A percentile compares a stretch with the other conserved stretches of the same genome.
phyloP scores from a whole-genome alignment of 2,329 filamentous ascomycete species.

The Alternaria arbusti region DNA sequence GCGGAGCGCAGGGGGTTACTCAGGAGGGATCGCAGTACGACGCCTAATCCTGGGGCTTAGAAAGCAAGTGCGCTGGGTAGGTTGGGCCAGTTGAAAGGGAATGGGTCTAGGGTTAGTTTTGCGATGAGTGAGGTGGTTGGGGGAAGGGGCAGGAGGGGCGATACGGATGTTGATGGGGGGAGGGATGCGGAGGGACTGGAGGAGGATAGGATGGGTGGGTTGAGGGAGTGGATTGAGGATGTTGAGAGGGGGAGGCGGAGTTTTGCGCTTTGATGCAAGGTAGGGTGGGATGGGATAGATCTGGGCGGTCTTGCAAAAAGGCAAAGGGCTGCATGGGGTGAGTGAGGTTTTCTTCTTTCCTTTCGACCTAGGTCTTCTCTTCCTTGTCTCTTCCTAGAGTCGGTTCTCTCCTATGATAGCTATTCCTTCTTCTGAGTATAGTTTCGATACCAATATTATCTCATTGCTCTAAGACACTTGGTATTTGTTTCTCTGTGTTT shows the following conservation, averaged over 20 bases:
- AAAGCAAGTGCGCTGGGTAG: not conserved
- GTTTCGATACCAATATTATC: not conserved
- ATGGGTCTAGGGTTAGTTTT: not conserved
- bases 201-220: not conserved
- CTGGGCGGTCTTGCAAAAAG: too few relatives aligned
- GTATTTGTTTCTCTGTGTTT: too few relatives aligned
- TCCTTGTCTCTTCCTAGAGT: not conserved
- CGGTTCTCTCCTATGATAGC: too few relatives aligned
- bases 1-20: constrained; percentile 53
- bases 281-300: not conserved
- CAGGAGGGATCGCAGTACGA: constrained; percentile 38
- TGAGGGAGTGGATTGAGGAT: constrained; percentile 1
- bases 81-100: not conserved
- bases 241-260: not conserved
- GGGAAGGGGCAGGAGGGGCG: not conserved
- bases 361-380: not conserved
- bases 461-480: not conserved
- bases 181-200: not conserved
- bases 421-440: too few relatives aligned
- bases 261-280: not conserved
- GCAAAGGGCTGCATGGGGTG: not conserved
- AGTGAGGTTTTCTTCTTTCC: not conserved
- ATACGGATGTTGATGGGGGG: not conserved
- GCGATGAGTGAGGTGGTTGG: not conserved
- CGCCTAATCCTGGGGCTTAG: constrained; percentile 7